Percentiles rank a stretch among this genome's conserved stretches.
Evolutionary conservation across 805 yeast genomes (phyloP).

Genomic region (Cyberlindnera veronae): DNA sequence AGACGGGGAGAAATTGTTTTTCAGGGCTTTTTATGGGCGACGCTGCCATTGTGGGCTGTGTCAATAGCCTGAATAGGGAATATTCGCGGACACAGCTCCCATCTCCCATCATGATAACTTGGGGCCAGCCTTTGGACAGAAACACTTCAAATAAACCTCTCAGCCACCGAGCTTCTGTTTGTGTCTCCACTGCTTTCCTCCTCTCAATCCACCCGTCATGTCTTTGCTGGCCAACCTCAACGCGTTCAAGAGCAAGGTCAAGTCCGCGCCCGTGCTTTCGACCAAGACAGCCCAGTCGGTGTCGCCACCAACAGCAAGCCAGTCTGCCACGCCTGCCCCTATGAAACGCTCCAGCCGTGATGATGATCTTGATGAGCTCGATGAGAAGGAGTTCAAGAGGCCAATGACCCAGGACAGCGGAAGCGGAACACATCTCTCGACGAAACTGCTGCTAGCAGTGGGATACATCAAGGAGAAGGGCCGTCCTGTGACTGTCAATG

Average conservation of each 20-base stretch:
- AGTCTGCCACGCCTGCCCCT: conserved; percentile 9
- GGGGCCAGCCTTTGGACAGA: no score
- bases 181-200: no score
- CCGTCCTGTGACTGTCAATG: conserved; percentile 61
- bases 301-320: conserved; percentile 27
- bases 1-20: no score
- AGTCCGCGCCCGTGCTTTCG: conserved; percentile 53
- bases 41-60: no score
- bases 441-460: conserved; percentile 86
- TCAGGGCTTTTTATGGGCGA: no score
- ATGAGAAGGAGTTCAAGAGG: conserved; percentile 24
- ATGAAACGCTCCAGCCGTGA: conserved; percentile 14
- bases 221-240: conserved; percentile 51
- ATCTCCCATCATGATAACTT: no score
- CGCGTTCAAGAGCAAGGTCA: conserved; percentile 60
- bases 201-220: no score
- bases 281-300: conserved; percentile 15
- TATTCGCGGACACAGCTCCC: no score
- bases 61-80: no score
- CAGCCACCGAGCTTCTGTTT: no score
- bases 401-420: conserved; percentile 29
- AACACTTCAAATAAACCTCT: no score
- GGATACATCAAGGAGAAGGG: conserved; percentile 77
- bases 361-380: conserved; percentile 26
- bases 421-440: conserved; percentile 61